phyloP scores from a whole-genome alignment of 495 filamentous ascomycete species.

The Parachaetomium inaequale region DNA sequence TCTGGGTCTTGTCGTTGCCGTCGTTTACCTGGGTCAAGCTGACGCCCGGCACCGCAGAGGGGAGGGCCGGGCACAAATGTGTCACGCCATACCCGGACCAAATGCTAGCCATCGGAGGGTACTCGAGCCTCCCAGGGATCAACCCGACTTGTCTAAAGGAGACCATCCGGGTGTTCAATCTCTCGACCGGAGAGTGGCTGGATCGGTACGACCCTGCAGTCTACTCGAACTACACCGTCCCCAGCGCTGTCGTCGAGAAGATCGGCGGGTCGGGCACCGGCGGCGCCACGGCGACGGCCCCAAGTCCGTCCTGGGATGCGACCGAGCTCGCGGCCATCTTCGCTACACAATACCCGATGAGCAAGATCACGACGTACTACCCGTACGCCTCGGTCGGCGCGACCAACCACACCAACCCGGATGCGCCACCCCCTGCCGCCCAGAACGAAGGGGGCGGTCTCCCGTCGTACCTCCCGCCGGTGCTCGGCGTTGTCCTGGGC shows the following conservation, averaged over 20 bases:
- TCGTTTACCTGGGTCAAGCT: slow-evolving; percentile 73
- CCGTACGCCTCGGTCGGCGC: slow-evolving; percentile 49
- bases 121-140: slow-evolving; percentile 23
- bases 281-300: slow-evolving; percentile 54
- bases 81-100: slow-evolving; percentile 67
- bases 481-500: slow-evolving; percentile 64
- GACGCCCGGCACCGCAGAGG: slow-evolving; percentile 45
- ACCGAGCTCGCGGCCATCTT: slow-evolving; percentile 53
- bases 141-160: slow-evolving; percentile 48
- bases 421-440: slow-evolving; percentile 1
- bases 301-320: slow-evolving; percentile 43
- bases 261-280: slow-evolving; percentile 63
- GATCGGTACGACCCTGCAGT: slow-evolving; percentile 56
- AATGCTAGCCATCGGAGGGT: slow-evolving; percentile 68
- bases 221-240: slow-evolving; percentile 60
- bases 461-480: slow-evolving; percentile 58
- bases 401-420: slow-evolving; percentile 36
- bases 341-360: slow-evolving; percentile 50
- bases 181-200: slow-evolving; percentile 57
- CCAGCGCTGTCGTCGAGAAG: slow-evolving; percentile 48
- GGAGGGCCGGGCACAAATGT: slow-evolving; percentile 61
- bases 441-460: slow-evolving; percentile 37
- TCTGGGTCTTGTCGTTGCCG: slow-evolving; percentile 71
- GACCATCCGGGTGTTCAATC: slow-evolving; percentile 60
- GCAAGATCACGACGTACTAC: slow-evolving; percentile 55